Base-by-base conservation (phyloP, 208 protist species). In the Leptomonas pyrrhocoris region DNA sequence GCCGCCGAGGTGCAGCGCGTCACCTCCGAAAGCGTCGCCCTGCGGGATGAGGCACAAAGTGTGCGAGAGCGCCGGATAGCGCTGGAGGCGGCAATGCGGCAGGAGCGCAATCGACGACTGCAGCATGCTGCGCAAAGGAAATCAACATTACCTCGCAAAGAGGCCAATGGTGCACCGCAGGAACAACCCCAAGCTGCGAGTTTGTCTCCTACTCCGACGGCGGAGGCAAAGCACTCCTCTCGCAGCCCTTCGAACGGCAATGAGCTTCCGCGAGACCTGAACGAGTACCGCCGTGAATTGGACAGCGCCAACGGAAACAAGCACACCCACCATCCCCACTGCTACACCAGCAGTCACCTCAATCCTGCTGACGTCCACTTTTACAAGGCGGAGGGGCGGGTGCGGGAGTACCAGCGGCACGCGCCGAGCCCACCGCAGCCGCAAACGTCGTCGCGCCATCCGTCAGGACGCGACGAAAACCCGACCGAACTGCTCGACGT, bases 261-360 rank as follows among this genome's bases (percentile, higher is more conserved):
- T 31, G 21, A 43, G 8, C 45, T 38, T 4, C 61, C 61, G 7
- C 46, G 46, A 16, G 23, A 56, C 38, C 19, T 77, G 2, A 21
- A 65, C 4, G 72, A 77, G 57, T 77, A 77, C 50, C 72, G 72
- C 15, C 56, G 72, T 12, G 72, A 77, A 50, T 57, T 77, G 0
- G 63, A 77, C 48, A 59, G 48, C 19, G 58, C 25, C 46, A 72
- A 66, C 45, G 51, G 64, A 2, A 51, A 43, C 65, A 63, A 50
- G 19, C 64, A 68, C 23, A 30, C 42, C 25, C 61, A 62, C 25
- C 48, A 56, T 1, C 49, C 58, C n/a, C 56, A 56, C 58, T 70
- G 66, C 45, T 77, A 77, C 58, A 72, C 64, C 25, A 67, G 25
- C 34, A 43, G 42, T 21, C 64, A 77, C 46, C 49, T 77, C 21